These are phyloP conservation scores for Aspergillus sp. DNA, from an alignment of 2,329 filamentous ascomycete genomes.

Conservation along the genomic window DNA sequence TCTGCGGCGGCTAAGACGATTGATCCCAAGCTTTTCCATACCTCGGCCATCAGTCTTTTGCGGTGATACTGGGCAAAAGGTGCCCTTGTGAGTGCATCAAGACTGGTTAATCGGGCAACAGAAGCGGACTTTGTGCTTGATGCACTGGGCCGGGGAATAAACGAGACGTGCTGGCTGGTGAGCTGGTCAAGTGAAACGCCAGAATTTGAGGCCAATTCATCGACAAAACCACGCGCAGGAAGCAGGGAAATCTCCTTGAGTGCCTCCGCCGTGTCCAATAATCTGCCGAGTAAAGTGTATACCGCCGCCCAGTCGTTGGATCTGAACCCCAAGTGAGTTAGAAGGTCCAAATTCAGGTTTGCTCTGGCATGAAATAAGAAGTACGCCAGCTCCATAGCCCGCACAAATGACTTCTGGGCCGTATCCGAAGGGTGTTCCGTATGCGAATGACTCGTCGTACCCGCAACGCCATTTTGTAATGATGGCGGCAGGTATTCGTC, in stretches of 20 bases:
- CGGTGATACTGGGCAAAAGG: slow-evolving; percentile 30
- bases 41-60: slow-evolving; percentile 38
- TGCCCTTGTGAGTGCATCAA: slow-evolving; percentile 32
- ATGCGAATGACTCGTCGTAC: slow-evolving; percentile 11
- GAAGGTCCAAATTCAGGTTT: slow-evolving; percentile 38
- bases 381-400: slow-evolving; percentile 36
- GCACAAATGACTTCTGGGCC: slow-evolving; percentile 26
- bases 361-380: slow-evolving; percentile 37
- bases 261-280: slow-evolving; percentile 44
- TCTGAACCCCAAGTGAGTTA: slow-evolving; percentile 46
- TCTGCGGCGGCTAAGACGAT: slow-evolving; percentile 50
- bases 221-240: slow-evolving; percentile 32
- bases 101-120: slow-evolving; percentile 15
- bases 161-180: slow-evolving; percentile 22
- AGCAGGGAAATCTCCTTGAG: slow-evolving; percentile 24
- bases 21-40: slow-evolving; percentile 45
- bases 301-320: slow-evolving; percentile 48
- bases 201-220: slow-evolving; percentile 30
- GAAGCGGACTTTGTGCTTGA: neutral
- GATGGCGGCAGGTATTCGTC: slow-evolving; percentile 38
- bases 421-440: neutral
- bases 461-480: slow-evolving; percentile 25
- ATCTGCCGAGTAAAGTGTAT: slow-evolving; percentile 40
- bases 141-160: slow-evolving; percentile 10
- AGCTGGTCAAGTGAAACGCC: slow-evolving; percentile 37